These are phyloP conservation scores for Didymella lethalis DNA, from an alignment of 2,329 filamentous ascomycete genomes.

Conservation along the genomic window DNA sequence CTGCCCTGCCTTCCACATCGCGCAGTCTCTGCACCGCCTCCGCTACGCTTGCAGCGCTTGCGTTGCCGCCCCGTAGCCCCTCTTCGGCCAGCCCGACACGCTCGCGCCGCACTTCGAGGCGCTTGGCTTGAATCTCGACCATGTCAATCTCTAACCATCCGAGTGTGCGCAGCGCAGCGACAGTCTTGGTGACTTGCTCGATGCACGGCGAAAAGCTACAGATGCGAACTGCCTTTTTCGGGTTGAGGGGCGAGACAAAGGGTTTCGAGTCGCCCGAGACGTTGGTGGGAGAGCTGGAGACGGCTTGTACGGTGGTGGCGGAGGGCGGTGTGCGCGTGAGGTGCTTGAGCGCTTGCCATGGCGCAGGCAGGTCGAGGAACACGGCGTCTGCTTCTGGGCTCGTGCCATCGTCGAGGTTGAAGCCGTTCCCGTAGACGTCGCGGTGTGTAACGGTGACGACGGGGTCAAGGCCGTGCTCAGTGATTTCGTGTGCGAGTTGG, in stretches of 20 bases:
- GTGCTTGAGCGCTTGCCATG: constrained; percentile 80
- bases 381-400: constrained; percentile 67
- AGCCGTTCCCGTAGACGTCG: constrained; percentile 80
- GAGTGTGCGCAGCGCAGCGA: constrained; percentile 77
- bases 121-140: constrained; percentile 84
- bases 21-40: constrained; percentile 79
- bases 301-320: constrained; percentile 32
- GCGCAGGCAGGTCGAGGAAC: constrained; percentile 82
- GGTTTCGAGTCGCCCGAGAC: constrained; percentile 10
- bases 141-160: constrained; percentile 94
- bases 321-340: constrained; percentile 64
- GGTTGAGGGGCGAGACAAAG: constrained; percentile 68
- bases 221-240: constrained; percentile 74
- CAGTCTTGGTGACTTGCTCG: constrained; percentile 89
- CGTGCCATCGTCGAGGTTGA: constrained; percentile 59
- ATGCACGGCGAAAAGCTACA: constrained; percentile 98
- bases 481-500: constrained; percentile 73
- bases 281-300: constrained; percentile 3
- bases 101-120: constrained; percentile 83
- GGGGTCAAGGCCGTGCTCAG: constrained; percentile 69
- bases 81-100: constrained; percentile 77
- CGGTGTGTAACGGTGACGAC: constrained; percentile 78
- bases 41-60: constrained; percentile 74
- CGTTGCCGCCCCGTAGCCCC: constrained; percentile 70
- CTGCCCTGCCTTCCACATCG: constrained; percentile 74